Evolutionary conservation across 441 rosid species (phyloP).

Genomic region (Jatropha multifida): DNA sequence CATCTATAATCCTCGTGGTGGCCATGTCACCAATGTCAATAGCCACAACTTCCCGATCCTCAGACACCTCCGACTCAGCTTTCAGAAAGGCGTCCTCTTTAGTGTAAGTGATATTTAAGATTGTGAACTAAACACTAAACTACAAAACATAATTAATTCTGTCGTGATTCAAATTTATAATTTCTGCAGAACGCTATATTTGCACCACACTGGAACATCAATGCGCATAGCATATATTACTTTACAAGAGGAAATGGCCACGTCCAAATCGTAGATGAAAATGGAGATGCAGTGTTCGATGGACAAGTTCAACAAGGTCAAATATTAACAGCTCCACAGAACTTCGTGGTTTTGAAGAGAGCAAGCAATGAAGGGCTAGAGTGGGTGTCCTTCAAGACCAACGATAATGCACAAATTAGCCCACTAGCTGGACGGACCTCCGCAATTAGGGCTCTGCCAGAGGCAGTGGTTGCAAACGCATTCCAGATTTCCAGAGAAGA

Average conservation of each 20-base stretch:
- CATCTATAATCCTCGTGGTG: slow-evolving; percentile 52
- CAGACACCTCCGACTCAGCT: slow-evolving; percentile 47
- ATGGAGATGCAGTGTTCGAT: slow-evolving; percentile 53
- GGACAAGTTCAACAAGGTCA: slow-evolving; percentile 50
- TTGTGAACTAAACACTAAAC: no score
- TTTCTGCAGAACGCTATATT: background rate
- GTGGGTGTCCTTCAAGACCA: slow-evolving; percentile 65
- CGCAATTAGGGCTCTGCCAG: slow-evolving; percentile 42
- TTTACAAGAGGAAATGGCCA: slow-evolving; percentile 46
- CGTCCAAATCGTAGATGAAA: slow-evolving; percentile 54
- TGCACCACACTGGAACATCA: background rate
- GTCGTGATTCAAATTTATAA: no score
- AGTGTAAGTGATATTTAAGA: slow-evolving; percentile 31
- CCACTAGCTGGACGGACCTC: slow-evolving; percentile 54
- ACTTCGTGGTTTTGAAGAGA: slow-evolving; percentile 46
- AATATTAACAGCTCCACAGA: slow-evolving; percentile 50
- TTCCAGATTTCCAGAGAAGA: slow-evolving; percentile 53
- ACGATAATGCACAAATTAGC: slow-evolving; percentile 44
- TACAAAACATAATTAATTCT: no score
- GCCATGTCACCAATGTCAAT: slow-evolving; percentile 55
- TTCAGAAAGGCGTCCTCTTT: slow-evolving; percentile 45
- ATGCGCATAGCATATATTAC: slow-evolving; percentile 33
- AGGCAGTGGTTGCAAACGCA: slow-evolving; percentile 44
- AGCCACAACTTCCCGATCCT: slow-evolving; percentile 63
- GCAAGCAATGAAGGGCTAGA: slow-evolving; percentile 45